phyloP scores from a whole-genome alignment of 2,329 filamentous ascomycete genomes.

The Zasmidium angulare region DNA sequence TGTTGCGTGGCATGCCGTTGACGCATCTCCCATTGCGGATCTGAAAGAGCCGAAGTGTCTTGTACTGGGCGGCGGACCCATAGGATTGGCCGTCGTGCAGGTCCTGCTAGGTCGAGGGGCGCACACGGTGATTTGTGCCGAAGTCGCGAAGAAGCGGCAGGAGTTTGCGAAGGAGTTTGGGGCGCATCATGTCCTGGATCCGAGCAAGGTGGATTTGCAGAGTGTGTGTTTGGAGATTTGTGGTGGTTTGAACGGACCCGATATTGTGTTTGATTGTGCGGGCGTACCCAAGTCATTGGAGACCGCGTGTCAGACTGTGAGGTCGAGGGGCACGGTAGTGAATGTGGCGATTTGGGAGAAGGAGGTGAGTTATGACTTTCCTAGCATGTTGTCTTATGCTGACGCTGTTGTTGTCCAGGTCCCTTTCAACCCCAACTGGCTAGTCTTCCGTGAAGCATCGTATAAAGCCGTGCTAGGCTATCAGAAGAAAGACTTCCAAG shows the following conservation, averaged over 20 bases:
- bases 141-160: conserved; percentile 54
- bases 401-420: conserved; percentile 31
- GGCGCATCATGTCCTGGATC: conserved; percentile 56
- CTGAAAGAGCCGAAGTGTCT: conserved; percentile 49
- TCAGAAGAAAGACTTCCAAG: conserved; percentile 55
- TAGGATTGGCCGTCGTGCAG: conserved; percentile 59
- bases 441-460: conserved; percentile 55
- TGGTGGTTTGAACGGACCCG: conserved; percentile 49
- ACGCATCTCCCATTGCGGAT: conserved; percentile 46
- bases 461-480: conserved; percentile 54
- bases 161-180: conserved; percentile 56
- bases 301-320: conserved; percentile 51
- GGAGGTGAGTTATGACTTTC: conserved; percentile 22
- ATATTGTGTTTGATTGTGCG: conserved; percentile 63
- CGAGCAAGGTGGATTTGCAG: conserved; percentile 51
- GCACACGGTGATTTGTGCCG: conserved; percentile 58
- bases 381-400: neutral
- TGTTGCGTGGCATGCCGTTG: conserved; percentile 65
- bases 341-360: conserved; percentile 67
- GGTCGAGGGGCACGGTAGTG: conserved; percentile 57
- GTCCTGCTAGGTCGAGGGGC: conserved; percentile 56
- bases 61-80: conserved; percentile 62
- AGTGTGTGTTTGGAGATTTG: conserved; percentile 49
- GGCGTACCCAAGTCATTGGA: conserved; percentile 51
- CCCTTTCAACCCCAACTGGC: conserved; percentile 54